These are phyloP conservation scores for Fusarium devonianum DNA, from an alignment of 2,329 filamentous ascomycete species.

Conservation along the genomic window DNA sequence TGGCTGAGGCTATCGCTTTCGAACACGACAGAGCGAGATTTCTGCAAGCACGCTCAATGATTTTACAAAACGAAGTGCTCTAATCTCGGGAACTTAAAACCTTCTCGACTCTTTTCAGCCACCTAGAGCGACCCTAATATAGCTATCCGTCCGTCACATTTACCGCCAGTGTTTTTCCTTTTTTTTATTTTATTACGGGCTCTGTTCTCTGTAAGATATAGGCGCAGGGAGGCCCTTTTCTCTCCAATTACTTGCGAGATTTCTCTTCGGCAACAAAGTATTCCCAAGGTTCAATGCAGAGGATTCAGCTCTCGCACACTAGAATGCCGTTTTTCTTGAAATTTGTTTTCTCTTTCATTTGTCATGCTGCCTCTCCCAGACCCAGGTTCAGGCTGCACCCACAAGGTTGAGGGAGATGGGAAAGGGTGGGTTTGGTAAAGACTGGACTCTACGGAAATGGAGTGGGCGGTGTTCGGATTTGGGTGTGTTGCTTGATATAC, in stretches of 20 bases:
- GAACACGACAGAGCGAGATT: too few relatives aligned
- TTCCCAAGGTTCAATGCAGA: slow-evolving; percentile 17
- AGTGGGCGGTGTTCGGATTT: slow-evolving; percentile 37
- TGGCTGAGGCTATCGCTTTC: not conserved
- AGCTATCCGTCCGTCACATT: not conserved
- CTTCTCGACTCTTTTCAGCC: too few relatives aligned
- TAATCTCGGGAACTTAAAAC: not conserved
- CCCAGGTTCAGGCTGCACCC: slow-evolving; percentile 16
- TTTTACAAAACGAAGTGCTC: not conserved
- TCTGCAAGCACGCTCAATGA: too few relatives aligned
- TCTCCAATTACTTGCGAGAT: slow-evolving; percentile 14
- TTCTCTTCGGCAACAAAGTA: slow-evolving; percentile 16
- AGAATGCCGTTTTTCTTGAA: slow-evolving; percentile 25
- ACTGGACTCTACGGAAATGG: slow-evolving; percentile 33
- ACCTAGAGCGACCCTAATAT: not conserved
- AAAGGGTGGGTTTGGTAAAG: slow-evolving; percentile 27
- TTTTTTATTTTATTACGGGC: too few relatives aligned
- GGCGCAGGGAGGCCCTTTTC: slow-evolving; percentile 11
- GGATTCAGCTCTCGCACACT: slow-evolving; percentile 12
- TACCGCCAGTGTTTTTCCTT: slow-evolving; percentile 12
- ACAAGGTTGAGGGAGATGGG: slow-evolving; percentile 18
- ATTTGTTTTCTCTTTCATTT: slow-evolving; percentile 18
- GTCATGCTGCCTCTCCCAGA: slow-evolving; percentile 12
- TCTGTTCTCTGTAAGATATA: slow-evolving; percentile 21
- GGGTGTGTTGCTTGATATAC: slow-evolving; percentile 39